Base-by-base conservation (phyloP, 768 basidiomycete genomes). In the Xerocomellus intermedius region DNA sequence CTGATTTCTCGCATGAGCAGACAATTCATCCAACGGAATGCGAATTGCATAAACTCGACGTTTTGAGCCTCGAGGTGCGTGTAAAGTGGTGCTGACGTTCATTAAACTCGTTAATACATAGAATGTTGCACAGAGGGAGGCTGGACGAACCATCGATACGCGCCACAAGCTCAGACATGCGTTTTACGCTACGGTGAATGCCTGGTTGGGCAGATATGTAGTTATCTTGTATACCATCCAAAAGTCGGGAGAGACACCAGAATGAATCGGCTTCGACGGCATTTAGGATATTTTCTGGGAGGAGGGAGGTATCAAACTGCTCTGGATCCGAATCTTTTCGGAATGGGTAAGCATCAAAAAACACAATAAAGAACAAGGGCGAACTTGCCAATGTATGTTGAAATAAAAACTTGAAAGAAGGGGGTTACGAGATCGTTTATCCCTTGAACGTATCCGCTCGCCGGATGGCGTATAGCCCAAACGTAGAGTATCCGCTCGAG, bases 11-110 rank as follows among this genome's bases (percentile, higher is more conserved):
- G 82, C 96, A 99, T 98, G 55, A 98, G 79, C 48, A 99, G 74
- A 69, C 97, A 98, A 66, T 99, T 98, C 94, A 99, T 98, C 97
- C 97, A 99, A 48, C 97, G 82, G 74, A 99, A 99, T 37, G 97
- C 96, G 64, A 99, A 99, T 69, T 99, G 97, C 87, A 99, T 97
- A 68, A 97, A 99, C 75, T 98, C 95, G 62, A 99, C 94, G 64
- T 90, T 91, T 73, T 99, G 89, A 12, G 85, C 75, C 58, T 88
- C 87, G 48, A 99, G 80, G 73, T 99, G 97, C 8, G 82, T 75
- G 5, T 87, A 80, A n/a, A 99, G 81, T 2, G 94, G 92, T 19
- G 88, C 93, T 96, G 36, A 54, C 16, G 32, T 54, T 48, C 8
- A 43, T 48, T 28, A 33, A 28, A 35, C 6, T 28, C 17, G 32